These are phyloP conservation scores for Didymella pinodella DNA, from an alignment of 2,329 filamentous ascomycete genomes.

Conservation along the genomic window DNA sequence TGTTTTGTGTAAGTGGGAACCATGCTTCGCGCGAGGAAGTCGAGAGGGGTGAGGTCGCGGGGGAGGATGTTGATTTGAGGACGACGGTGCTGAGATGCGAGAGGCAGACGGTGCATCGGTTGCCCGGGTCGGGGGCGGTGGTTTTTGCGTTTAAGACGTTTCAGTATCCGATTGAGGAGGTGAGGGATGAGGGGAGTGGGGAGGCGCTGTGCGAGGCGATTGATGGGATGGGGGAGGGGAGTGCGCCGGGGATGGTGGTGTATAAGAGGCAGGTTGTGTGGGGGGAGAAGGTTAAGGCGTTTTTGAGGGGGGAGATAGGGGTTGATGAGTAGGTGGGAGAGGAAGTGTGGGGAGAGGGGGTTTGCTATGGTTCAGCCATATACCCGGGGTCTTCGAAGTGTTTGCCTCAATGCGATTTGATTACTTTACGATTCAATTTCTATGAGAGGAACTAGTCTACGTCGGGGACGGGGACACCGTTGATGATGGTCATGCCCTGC, in stretches of 20 bases:
- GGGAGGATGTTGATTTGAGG: constrained; percentile 52
- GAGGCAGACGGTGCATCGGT: constrained; percentile 67
- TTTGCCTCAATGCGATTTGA: constrained; percentile 8
- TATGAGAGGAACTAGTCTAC: constrained; percentile 55
- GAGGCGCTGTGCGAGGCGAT: constrained; percentile 64
- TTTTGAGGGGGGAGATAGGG: constrained; percentile 50
- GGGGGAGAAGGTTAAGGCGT: constrained; percentile 63
- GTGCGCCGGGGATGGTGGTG: constrained; percentile 63
- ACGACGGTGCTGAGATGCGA: constrained; percentile 63
- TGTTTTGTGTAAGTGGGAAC: constrained; percentile 54
- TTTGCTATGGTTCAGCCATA: not conserved
- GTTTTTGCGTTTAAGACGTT: constrained; percentile 72
- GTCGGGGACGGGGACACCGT: constrained; percentile 79
- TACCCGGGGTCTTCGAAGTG: constrained; percentile 13
- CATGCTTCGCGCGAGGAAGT: constrained; percentile 54
- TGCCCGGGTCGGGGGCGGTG: constrained; percentile 62
- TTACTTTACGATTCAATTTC: not conserved
- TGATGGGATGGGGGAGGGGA: constrained; percentile 66
- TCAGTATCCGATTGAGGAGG: constrained; percentile 61
- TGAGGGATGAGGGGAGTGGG: constrained; percentile 65
- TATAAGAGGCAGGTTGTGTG: constrained; percentile 67
- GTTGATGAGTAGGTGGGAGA: not conserved
- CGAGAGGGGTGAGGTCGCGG: constrained; percentile 24
- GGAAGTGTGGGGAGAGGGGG: too few relatives aligned
- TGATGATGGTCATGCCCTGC: constrained; percentile 72